A percentile compares a stretch with the other conserved stretches of the same genome.
These are phyloP conservation scores for Epichloe gansuensis DNA, from an alignment of 2,329 filamentous ascomycete genomes.

Conservation along the genomic window DNA sequence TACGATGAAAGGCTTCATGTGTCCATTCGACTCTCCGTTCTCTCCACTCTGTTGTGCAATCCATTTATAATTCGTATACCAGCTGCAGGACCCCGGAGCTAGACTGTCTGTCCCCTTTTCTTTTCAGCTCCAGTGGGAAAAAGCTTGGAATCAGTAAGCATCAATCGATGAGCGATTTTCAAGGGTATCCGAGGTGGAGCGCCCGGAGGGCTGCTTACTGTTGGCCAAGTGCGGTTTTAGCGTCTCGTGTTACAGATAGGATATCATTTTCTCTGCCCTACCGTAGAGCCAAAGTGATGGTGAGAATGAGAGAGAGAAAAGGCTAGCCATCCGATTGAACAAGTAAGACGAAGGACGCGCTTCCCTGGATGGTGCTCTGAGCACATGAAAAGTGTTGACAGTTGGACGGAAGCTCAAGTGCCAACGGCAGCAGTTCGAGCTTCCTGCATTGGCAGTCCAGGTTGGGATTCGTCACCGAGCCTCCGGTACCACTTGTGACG, in stretches of 20 bases:
- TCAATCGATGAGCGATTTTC: neutral
- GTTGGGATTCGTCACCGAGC: neutral
- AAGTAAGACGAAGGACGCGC: too few species aligned
- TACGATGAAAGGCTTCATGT: neutral
- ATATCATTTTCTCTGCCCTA: too few species aligned
- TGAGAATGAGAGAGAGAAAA: too few species aligned
- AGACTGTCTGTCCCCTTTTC: too few species aligned
- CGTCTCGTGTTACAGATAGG: too few species aligned
- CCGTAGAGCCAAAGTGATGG: too few species aligned
- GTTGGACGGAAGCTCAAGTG: neutral
- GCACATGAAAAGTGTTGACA: too few species aligned
- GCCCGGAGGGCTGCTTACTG: neutral
- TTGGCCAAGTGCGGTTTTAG: too few species aligned
- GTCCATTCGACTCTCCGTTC: neutral
- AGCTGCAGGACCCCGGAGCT: neutral
- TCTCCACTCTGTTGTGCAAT: neutral
- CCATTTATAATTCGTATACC: neutral
- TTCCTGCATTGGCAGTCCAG: neutral
- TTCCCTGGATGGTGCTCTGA: too few species aligned
- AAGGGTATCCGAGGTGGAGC: neutral
- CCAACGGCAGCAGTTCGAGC: neutral
- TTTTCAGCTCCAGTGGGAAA: neutral
- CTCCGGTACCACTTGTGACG: neutral
- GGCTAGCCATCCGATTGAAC: too few species aligned
- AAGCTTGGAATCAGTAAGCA: neutral